Conservation (phyloP, 306 rosid species). For the Canavalia gladiata region DNA sequence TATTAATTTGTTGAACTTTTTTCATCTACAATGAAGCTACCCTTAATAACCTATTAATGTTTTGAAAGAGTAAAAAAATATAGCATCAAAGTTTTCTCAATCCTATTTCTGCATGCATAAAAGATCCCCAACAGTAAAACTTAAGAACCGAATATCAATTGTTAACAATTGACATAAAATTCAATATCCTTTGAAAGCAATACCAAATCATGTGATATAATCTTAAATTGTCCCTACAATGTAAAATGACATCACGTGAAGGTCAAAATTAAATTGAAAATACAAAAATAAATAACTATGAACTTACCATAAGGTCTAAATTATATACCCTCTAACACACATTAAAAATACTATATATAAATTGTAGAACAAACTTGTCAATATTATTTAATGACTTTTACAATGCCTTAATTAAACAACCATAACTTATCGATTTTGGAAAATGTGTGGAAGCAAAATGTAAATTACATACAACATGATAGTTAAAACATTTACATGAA, state of each 20-base stretch:
- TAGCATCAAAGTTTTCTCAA: slow-evolving; percentile 26
- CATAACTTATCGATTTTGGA: neutral
- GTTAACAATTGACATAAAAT: slow-evolving; percentile 4
- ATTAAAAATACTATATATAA: no score
- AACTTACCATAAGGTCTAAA: neutral
- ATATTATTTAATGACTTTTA: slow-evolving; percentile 5
- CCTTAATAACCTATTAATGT: slow-evolving; percentile 75
- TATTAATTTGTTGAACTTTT: slow-evolving; percentile 52
- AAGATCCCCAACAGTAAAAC: neutral
- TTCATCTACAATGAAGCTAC: slow-evolving; percentile 81
- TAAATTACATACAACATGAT: neutral
- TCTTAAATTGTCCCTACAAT: slow-evolving; percentile 80
- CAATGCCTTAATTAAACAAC: neutral
- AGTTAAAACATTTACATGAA: neutral
- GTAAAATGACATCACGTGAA: slow-evolving; percentile 19
- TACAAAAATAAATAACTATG: slow-evolving; percentile 14
- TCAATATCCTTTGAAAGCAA: slow-evolving; percentile 38
- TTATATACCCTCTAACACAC: no score
- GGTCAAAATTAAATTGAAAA: slow-evolving; percentile 28
- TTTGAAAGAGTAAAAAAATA: slow-evolving; percentile 15
- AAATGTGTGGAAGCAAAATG: neutral
- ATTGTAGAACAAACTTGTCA: neutral
- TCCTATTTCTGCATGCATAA: slow-evolving; percentile 11
- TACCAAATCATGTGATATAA: slow-evolving; percentile 84
- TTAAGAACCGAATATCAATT: neutral